phyloP scores from a whole-genome alignment of 2,329 filamentous ascomycete species.

The Penicillium polonicum region DNA sequence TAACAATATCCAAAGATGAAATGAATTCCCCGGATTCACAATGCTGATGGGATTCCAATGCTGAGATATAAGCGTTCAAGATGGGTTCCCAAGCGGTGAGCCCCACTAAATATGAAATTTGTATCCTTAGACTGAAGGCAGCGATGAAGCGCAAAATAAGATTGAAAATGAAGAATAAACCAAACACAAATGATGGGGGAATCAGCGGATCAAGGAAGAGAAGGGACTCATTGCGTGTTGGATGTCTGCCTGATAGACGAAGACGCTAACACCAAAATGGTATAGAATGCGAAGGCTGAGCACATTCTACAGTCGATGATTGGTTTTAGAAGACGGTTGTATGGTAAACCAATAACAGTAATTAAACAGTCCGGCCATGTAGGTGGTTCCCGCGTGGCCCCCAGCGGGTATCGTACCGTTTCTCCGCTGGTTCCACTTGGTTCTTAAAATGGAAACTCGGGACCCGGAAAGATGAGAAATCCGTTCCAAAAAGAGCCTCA shows the following conservation, averaged over 20 bases:
- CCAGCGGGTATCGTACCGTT: constrained; percentile 5
- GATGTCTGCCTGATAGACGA: constrained; percentile 44
- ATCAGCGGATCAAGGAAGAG: constrained; percentile 19
- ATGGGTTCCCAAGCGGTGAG: constrained; percentile 12
- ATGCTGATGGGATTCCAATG: not conserved
- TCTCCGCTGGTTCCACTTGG: constrained; percentile 3
- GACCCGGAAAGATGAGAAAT: not conserved
- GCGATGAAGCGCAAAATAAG: not conserved
- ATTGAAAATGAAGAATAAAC: constrained; percentile 19
- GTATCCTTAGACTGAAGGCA: constrained; percentile 4
- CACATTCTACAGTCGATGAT: constrained; percentile 11
- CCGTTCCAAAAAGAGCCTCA: constrained; percentile 7
- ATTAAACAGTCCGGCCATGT: not conserved
- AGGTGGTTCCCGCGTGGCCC: constrained; percentile 2
- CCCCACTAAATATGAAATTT: constrained; percentile 11
- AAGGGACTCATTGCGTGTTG: constrained; percentile 27
- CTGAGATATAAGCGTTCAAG: constrained; percentile 1
- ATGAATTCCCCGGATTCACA: not conserved
- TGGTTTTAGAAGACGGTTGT: constrained; percentile 5
- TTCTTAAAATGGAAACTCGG: constrained; percentile 13
- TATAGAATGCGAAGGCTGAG: constrained; percentile 23
- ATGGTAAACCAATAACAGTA: constrained; percentile 1
- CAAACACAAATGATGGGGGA: constrained; percentile 4
- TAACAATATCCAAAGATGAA: not conserved
- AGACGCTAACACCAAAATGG: constrained; percentile 25